phyloP scores from a whole-genome alignment of 331 rosid genomes.

The Erythrophleum ivorense region DNA sequence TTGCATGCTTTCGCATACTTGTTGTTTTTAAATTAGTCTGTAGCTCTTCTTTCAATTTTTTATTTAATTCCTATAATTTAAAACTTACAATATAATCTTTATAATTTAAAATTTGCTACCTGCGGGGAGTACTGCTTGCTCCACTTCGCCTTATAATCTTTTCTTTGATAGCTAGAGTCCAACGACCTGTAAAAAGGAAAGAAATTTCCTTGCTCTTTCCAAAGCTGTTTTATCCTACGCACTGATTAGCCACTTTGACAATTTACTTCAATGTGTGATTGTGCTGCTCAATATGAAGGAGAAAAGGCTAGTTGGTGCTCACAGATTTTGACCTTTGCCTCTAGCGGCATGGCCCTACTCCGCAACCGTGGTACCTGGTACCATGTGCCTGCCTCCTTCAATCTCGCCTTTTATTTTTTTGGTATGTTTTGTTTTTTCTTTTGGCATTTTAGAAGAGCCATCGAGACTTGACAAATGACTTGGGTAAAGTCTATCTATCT shows the following conservation, averaged over 20 bases:
- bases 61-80: no score
- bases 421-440: no score
- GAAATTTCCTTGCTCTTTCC: conserved; percentile 21
- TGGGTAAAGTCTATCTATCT: no score
- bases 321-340: background rate
- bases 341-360: background rate
- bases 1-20: no score
- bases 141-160: background rate
- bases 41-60: no score
- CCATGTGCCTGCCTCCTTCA: background rate
- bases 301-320: background rate
- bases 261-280: background rate
- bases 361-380: no score
- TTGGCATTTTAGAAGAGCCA: no score
- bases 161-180: conserved; percentile 29
- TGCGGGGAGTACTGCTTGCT: conserved; percentile 1
- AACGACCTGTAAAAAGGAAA: background rate
- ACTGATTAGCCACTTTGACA: conserved; percentile 7
- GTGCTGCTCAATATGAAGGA: background rate
- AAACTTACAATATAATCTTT: no score
- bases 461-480: no score
- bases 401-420: no score
- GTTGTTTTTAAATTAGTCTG: no score
- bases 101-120: no score
- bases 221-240: background rate